phyloP scores from a whole-genome alignment of 129 eudicot species.

The Scalesia atractyloides region DNA sequence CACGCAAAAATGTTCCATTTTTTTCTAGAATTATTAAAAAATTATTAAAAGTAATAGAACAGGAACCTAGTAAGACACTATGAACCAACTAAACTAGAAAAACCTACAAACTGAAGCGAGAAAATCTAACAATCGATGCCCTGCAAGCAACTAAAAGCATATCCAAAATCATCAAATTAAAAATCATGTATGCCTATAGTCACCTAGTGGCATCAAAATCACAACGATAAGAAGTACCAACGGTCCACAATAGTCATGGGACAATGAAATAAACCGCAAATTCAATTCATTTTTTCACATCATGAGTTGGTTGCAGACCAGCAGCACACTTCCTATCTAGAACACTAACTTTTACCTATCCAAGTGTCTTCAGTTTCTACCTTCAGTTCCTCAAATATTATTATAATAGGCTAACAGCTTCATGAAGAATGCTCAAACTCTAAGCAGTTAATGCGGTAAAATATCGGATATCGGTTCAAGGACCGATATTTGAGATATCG shows the following conservation, averaged over 20 bases:
- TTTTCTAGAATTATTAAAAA: neutral
- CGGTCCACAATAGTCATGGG: neutral
- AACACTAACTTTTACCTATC: constrained; percentile 1
- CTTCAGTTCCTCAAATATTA: constrained; percentile 6
- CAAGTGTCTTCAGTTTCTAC: neutral
- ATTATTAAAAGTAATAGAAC: neutral
- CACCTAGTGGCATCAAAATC: constrained; percentile 12
- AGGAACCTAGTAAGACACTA: neutral
- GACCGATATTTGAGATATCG: no score
- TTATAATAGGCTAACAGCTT: neutral
- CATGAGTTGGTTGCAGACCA: constrained; percentile 4
- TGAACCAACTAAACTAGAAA: constrained; percentile 4
- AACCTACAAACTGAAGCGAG: constrained; percentile 3
- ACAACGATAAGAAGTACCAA: constrained; percentile 7
- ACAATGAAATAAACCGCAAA: neutral
- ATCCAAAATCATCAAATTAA: neutral
- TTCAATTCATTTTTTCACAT: no score
- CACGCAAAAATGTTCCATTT: neutral
- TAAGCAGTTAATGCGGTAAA: no score
- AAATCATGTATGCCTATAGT: neutral
- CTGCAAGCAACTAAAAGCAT: neutral
- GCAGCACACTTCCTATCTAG: neutral
- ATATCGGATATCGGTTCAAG: no score
- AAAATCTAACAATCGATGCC: neutral
- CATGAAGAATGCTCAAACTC: neutral